Evolutionary conservation across 139 green algal genomes (phyloP).

Genomic region (Zygnema circumcarinatum): DNA sequence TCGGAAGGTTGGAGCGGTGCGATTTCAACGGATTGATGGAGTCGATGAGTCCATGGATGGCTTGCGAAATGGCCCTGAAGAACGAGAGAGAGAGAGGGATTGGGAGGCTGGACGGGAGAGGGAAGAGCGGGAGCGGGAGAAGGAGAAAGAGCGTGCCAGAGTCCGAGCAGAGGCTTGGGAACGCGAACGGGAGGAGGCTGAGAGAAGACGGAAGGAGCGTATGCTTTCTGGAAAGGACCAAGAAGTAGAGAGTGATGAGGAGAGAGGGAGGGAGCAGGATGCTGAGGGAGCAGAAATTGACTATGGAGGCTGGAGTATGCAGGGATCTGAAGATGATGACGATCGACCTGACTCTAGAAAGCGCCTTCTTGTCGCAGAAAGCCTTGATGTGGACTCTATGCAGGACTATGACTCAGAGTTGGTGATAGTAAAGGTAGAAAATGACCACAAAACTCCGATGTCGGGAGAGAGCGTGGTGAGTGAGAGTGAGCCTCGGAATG

Average conservation of each 20-base stretch:
- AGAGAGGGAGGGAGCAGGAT: not conserved
- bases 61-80: not conserved
- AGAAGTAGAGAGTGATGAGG: constrained; percentile 18
- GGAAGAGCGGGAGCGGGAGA: constrained; percentile 14
- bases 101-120: constrained; percentile 18
- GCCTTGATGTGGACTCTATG: constrained; percentile 6
- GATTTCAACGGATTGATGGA: constrained; percentile 27
- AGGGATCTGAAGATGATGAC: not conserved
- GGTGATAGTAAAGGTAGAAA: not conserved
- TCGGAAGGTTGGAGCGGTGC: constrained; percentile 43
- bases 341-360: not conserved
- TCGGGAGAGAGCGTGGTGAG: not conserved
- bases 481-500: not conserved
- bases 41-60: constrained; percentile 29
- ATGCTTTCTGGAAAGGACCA: not conserved
- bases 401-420: not conserved
- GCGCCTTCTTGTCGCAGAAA: not conserved
- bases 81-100: constrained; percentile 49
- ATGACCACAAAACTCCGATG: not conserved
- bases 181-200: not conserved
- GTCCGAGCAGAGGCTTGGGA: not conserved
- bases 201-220: constrained; percentile 7
- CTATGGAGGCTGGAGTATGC: not conserved
- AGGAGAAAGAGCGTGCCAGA: not conserved
- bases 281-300: not conserved